phyloP scores from a whole-genome alignment of 306 rosid species.

The barrel medic (Medicago truncatula) region MtrunA17r5.0-ANR NC_053042.1:46035501-46036000 shows the following conservation, averaged over 20 bases:
- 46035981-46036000: too few species aligned
- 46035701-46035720: conserved; percentile 36
- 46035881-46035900: too few species aligned
- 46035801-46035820: conserved; percentile 19
- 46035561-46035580: not conserved
- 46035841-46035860: conserved; percentile 20
- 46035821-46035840: conserved; percentile 26
- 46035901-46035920: too few species aligned
- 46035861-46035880: conserved; percentile 36
- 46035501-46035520: conserved; percentile 94
- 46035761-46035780: not conserved
- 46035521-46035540: conserved; percentile 74
- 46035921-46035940: too few species aligned
- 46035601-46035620: conserved; percentile 7
- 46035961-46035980: too few species aligned
- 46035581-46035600: not conserved
- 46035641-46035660: not conserved
- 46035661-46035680: not conserved
- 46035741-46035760: conserved; percentile 41
- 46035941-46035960: too few species aligned
- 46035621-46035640: conserved; percentile 4
- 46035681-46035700: conserved; percentile 6
- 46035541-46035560: conserved; percentile 15
- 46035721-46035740: conserved; percentile 28
- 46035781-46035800: not conserved